Evolutionary conservation across 345 rosid species (phyloP).

Genomic region (Tarenaya hassleriana): DNA sequence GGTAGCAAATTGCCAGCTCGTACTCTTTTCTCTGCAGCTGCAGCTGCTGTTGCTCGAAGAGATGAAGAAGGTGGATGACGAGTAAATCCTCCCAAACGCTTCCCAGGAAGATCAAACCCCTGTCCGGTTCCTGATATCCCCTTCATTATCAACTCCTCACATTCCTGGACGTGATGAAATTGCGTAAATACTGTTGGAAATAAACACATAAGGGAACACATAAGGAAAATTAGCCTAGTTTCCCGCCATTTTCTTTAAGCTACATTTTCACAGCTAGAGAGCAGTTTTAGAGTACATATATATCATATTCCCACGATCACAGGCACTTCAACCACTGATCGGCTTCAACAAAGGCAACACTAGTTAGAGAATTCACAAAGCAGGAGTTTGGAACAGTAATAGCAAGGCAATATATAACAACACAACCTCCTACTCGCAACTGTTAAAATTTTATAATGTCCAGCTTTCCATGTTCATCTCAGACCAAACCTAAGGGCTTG

Average conservation of each 20-base stretch:
- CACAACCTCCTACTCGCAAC: background rate
- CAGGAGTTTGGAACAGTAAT: background rate
- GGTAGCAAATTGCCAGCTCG: constrained; percentile 49
- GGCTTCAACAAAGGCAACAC: background rate
- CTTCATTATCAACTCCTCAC: constrained; percentile 69
- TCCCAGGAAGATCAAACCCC: constrained; percentile 78
- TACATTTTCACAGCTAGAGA: background rate
- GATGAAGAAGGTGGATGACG: constrained; percentile 60
- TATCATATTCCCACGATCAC: background rate
- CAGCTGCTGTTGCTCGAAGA: constrained; percentile 49
- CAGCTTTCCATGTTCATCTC: background rate
- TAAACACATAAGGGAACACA: constrained; percentile 4
- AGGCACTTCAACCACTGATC: background rate
- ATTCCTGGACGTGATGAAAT: constrained; percentile 43
- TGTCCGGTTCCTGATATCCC: constrained; percentile 64
- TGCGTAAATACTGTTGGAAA: background rate
- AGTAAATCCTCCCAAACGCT: constrained; percentile 73
- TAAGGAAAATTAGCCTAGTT: background rate
- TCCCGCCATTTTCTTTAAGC: background rate
- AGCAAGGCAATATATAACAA: background rate
- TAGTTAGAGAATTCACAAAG: background rate
- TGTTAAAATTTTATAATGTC: background rate
- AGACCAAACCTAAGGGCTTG: too few species aligned
- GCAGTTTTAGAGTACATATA: too few species aligned
- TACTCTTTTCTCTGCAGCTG: constrained; percentile 74